A percentile compares a stretch with the other conserved stretches of the same genome.
These are phyloP conservation scores for Entonaema liquescens DNA, from an alignment of 495 filamentous ascomycete species.

Conservation along the genomic window DNA sequence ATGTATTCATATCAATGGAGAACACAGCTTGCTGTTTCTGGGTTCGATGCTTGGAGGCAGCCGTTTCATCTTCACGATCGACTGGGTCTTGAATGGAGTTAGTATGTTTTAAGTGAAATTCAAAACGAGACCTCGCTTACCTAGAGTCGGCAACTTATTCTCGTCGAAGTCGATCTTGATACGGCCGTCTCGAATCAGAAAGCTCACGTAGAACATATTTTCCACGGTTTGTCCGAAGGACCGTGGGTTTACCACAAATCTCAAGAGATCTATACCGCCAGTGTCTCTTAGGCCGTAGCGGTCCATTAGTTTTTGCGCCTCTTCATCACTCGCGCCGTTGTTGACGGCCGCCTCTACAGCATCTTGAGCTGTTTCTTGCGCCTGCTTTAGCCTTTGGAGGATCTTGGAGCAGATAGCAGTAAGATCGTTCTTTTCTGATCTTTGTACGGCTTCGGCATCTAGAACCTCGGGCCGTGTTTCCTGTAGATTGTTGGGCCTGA, in stretches of 20 bases:
- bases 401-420: conserved; percentile 72
- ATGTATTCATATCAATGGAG: conserved; percentile 81
- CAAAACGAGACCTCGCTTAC: conserved; percentile 59
- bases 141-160: conserved; percentile 71
- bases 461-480: conserved; percentile 80
- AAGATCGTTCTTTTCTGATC: conserved; percentile 76
- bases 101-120: conserved; percentile 22
- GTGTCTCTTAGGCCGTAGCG: conserved; percentile 65
- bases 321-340: conserved; percentile 32
- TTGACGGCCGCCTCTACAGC: conserved; percentile 52
- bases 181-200: conserved; percentile 87
- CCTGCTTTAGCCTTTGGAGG: conserved; percentile 57
- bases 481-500: conserved; percentile 68
- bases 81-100: conserved; percentile 32
- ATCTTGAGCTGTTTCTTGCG: conserved; percentile 53
- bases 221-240: conserved; percentile 97
- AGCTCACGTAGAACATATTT: conserved; percentile 96
- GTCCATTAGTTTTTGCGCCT: conserved; percentile 55
- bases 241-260: conserved; percentile 84
- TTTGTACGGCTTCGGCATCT: conserved; percentile 71
- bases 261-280: conserved; percentile 76
- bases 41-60: conserved; percentile 50
- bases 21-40: conserved; percentile 85
- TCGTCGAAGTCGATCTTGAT: conserved; percentile 72
- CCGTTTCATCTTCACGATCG: conserved; percentile 36